These are phyloP conservation scores for Plenodomus lindquistii DNA, from an alignment of 2,329 filamentous ascomycete species.

Conservation along the genomic window DNA sequence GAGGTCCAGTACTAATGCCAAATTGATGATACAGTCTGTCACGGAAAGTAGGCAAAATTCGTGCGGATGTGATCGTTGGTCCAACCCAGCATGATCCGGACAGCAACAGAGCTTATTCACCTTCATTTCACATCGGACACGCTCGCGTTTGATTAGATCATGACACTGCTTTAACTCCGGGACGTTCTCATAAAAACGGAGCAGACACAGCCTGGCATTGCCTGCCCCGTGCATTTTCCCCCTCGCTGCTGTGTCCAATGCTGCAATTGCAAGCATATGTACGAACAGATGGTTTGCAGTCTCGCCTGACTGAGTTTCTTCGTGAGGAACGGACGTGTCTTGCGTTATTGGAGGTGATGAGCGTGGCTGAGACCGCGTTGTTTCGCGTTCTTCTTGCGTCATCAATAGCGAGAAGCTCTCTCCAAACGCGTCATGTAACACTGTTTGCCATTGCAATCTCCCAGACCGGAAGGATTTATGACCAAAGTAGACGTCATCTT, in stretches of 20 bases:
- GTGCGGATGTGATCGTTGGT: background rate
- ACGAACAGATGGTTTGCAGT: background rate
- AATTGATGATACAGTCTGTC: background rate
- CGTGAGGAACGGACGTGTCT: background rate
- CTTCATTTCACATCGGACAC: background rate
- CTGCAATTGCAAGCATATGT: background rate
- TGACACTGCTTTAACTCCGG: background rate
- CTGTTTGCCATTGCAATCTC: slow-evolving; percentile 3
- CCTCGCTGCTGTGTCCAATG: background rate
- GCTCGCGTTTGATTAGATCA: background rate
- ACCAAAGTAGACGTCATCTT: no score
- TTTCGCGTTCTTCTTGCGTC: background rate
- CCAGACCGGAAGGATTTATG: background rate
- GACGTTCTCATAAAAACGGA: background rate
- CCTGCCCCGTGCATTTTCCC: background rate
- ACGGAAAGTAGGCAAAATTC: background rate
- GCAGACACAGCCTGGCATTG: background rate
- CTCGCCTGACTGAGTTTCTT: background rate
- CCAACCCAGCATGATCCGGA: background rate
- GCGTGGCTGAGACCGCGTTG: background rate
- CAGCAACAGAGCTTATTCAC: background rate
- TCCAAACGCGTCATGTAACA: slow-evolving; percentile 6
- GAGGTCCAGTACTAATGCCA: background rate
- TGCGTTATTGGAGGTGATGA: background rate
- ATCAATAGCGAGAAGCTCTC: background rate